phyloP scores from a whole-genome alignment of 2,329 filamentous ascomycete species.

The Fusarium sp. region DNA sequence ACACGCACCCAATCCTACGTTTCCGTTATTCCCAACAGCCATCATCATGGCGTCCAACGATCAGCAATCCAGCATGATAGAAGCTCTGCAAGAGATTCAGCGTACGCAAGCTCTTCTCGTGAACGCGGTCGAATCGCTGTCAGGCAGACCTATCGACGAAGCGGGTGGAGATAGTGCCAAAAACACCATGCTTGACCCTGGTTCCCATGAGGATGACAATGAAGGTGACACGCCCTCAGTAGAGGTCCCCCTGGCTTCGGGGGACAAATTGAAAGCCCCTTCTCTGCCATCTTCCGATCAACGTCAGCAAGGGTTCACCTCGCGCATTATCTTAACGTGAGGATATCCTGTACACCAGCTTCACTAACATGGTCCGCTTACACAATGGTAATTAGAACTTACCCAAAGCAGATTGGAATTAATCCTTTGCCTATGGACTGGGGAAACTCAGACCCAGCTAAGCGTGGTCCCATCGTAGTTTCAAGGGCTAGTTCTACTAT shows the following conservation, averaged over 20 bases:
- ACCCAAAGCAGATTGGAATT: conserved; percentile 94
- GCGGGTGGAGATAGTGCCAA: conserved; percentile 19
- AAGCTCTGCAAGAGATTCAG: conserved; percentile 57
- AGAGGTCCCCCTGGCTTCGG: conserved; percentile 30
- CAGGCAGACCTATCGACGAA: conserved; percentile 48
- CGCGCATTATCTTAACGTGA: conserved; percentile 69
- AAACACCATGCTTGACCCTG: conserved; percentile 22
- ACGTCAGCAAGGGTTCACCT: conserved; percentile 63
- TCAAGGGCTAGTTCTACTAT: conserved; percentile 82
- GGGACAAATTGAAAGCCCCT: conserved; percentile 43
- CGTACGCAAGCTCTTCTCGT: conserved; percentile 58
- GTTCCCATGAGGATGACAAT: conserved; percentile 24
- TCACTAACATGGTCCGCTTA: conserved; percentile 25
- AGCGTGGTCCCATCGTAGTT: conserved; percentile 89
- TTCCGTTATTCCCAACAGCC: conserved; percentile 1
- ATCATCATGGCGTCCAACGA: conserved; percentile 45
- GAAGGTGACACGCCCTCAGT: conserved; percentile 18
- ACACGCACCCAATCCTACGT: conserved; percentile 4
- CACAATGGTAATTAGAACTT: conserved; percentile 68
- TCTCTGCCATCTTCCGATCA: conserved; percentile 49
- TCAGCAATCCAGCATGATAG: conserved; percentile 45
- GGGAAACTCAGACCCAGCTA: conserved; percentile 80
- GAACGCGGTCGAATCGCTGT: conserved; percentile 57
- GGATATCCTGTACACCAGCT: conserved; percentile 35
- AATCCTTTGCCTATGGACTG: conserved; percentile 90